Conservation (phyloP, 169 alveolate genomes). For the Cryptosporidium sp. region DNA sequence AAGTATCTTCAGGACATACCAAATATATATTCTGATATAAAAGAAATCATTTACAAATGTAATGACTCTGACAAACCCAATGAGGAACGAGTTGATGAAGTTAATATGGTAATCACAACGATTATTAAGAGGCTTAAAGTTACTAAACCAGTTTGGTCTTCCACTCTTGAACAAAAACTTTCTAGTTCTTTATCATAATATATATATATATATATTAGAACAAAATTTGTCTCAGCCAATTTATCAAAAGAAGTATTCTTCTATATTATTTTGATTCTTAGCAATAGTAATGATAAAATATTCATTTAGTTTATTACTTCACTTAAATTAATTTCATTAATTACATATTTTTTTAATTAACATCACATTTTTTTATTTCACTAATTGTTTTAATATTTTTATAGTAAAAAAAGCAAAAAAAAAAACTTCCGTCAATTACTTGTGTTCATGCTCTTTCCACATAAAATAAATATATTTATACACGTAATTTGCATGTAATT, state of each 20-base stretch:
- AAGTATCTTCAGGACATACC: conserved; percentile 65
- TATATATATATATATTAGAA: not conserved
- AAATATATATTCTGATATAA: conserved; percentile 39
- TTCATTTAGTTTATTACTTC: too few relatives aligned
- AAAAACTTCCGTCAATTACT: not conserved
- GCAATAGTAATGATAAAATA: not conserved
- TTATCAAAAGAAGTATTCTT: not conserved
- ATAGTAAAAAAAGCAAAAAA: too few relatives aligned
- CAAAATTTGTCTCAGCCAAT: not conserved
- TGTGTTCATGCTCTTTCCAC: not conserved
- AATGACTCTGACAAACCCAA: not conserved
- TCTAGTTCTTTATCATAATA: not conserved
- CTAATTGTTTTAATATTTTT: too few relatives aligned
- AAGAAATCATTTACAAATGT: conserved; percentile 33
- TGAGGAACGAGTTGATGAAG: conserved; percentile 40
- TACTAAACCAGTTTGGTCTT: conserved; percentile 27
- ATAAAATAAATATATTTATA: not conserved
- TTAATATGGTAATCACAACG: conserved; percentile 44
- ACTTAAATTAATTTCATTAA: not conserved
- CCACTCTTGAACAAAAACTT: not conserved
- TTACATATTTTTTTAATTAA: too few relatives aligned
- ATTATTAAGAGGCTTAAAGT: conserved; percentile 48
- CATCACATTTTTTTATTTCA: too few relatives aligned
- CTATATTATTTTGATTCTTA: not conserved
- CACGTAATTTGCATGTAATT: conserved; percentile 8